These are phyloP conservation scores for Phytophthora tubulina DNA, from an alignment of 352 stramenopile species.

Conservation along the genomic window DNA sequence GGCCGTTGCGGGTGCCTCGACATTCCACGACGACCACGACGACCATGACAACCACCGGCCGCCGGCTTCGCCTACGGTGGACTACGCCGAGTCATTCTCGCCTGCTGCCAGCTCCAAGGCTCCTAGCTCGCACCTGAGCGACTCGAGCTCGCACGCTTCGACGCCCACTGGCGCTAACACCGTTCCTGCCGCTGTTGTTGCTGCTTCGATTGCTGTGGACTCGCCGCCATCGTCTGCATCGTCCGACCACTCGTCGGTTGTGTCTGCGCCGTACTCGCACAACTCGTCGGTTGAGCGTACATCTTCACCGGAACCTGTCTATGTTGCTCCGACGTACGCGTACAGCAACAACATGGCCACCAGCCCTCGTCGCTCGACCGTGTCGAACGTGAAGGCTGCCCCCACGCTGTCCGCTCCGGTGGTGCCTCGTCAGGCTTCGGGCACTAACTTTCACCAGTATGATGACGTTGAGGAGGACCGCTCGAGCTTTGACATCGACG, in stretches of 20 bases:
- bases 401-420: conserved; percentile 54
- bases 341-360: conserved; percentile 42
- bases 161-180: background rate
- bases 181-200: conserved; percentile 44
- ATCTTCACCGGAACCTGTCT: conserved; percentile 29
- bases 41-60: conserved; percentile 35
- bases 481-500: conserved; percentile 87
- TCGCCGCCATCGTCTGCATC: conserved; percentile 27
- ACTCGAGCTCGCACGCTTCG: conserved; percentile 13
- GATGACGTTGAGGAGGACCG: conserved; percentile 58
- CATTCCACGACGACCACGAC: conserved; percentile 46
- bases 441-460: conserved; percentile 43
- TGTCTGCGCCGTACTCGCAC: conserved; percentile 26
- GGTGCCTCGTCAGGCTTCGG: conserved; percentile 38
- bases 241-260: conserved; percentile 30
- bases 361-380: conserved; percentile 34
- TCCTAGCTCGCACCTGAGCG: conserved; percentile 25
- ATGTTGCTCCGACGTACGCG: conserved; percentile 37
- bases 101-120: conserved; percentile 45
- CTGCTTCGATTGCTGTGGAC: conserved; percentile 32
- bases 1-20: conserved; percentile 21
- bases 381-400: conserved; percentile 34
- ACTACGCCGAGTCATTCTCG: conserved; percentile 64
- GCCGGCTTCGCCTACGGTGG: conserved; percentile 56
- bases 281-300: conserved; percentile 20